phyloP scores from a whole-genome alignment of 1,139 yeast genomes.

The Sugiyamaella japonica region DNA sequence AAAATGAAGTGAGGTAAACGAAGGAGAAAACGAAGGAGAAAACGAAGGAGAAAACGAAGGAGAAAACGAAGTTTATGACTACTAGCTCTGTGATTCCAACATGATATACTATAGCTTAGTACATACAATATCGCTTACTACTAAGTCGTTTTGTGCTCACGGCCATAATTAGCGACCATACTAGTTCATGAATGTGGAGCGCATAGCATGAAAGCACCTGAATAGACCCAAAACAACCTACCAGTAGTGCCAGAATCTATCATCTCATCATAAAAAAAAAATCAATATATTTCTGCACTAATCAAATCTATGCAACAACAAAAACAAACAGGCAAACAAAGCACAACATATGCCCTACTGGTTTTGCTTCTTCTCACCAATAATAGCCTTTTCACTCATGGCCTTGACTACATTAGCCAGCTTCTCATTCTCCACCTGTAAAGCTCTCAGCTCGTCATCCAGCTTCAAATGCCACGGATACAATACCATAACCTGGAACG shows the following conservation, averaged over 20 bases:
- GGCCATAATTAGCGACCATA: too few species aligned
- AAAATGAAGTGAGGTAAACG: too few species aligned
- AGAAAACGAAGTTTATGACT: too few species aligned
- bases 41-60: too few species aligned
- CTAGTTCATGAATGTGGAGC: too few species aligned
- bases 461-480: constrained; percentile 26
- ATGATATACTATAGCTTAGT: too few species aligned
- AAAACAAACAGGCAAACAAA: background rate
- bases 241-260: background rate
- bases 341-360: background rate
- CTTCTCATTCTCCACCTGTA: constrained; percentile 24
- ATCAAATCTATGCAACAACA: background rate
- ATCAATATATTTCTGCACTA: background rate
- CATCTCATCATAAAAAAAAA: background rate
- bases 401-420: constrained; percentile 20
- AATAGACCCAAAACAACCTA: too few species aligned
- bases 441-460: constrained; percentile 22
- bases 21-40: too few species aligned
- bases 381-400: constrained; percentile 13
- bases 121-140: too few species aligned
- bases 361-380: background rate
- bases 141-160: too few species aligned
- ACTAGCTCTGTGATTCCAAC: too few species aligned
- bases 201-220: too few species aligned
- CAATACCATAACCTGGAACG: constrained; percentile 22